These are phyloP conservation scores for Serendipita sp. DNA, from an alignment of 768 basidiomycete genomes.

Conservation along the genomic window DNA sequence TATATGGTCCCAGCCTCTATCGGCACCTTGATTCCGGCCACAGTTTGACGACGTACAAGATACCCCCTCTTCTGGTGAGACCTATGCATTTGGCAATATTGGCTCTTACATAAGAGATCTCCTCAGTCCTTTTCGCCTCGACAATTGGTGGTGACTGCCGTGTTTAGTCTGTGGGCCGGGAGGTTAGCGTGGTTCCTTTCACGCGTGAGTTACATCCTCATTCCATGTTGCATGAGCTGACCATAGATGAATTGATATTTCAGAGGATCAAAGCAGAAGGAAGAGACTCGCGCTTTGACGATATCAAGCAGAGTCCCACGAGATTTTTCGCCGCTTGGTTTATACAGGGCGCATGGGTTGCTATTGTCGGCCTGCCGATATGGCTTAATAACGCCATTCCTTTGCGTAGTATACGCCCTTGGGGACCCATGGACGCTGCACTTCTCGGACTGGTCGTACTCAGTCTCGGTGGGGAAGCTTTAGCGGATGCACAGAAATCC, in stretches of 20 bases:
- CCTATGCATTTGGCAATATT: neutral
- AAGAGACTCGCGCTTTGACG: conserved; percentile 49
- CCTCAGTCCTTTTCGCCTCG: conserved; percentile 36
- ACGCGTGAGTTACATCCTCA: conserved; percentile 21
- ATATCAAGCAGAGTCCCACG: conserved; percentile 31
- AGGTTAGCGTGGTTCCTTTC: conserved; percentile 48
- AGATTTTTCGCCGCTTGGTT: conserved; percentile 46
- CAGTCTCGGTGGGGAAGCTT: conserved; percentile 43
- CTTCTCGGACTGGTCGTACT: conserved; percentile 35
- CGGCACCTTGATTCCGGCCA: conserved; percentile 9
- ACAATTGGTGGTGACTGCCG: conserved; percentile 40
- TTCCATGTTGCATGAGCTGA: neutral
- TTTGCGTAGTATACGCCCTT: conserved; percentile 28
- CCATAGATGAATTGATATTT: too few relatives aligned
- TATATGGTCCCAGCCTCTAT: conserved; percentile 41
- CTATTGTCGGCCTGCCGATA: conserved; percentile 50
- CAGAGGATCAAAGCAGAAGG: conserved; percentile 35
- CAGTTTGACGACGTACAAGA: neutral
- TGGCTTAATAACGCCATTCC: conserved; percentile 40
- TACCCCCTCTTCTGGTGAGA: neutral
- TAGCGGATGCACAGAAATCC: conserved; percentile 50
- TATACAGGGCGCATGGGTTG: conserved; percentile 52
- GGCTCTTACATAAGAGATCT: neutral
- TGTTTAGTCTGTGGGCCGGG: conserved; percentile 40
- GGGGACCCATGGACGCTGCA: conserved; percentile 38